A percentile compares a stretch with the other conserved stretches of the same genome.
Evolutionary conservation across 148 eudicot genomes (phyloP).

Genomic region (Rhododendron molle): DNA sequence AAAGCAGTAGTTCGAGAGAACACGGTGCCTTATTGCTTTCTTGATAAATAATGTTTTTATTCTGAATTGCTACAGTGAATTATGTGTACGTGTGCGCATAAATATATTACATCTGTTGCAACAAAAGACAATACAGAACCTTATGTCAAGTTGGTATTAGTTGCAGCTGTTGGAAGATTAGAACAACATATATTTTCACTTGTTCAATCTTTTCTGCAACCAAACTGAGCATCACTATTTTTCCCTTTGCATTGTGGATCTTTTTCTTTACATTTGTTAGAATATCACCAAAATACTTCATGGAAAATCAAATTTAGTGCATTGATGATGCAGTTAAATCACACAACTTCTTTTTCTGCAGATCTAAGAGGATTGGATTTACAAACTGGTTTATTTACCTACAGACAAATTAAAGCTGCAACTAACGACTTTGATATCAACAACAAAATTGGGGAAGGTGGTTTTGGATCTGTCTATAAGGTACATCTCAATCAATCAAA

Average conservation of each 20-base stretch:
- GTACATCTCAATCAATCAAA: constrained; percentile 19
- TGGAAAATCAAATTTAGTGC: too few species aligned
- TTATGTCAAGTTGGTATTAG: too few species aligned
- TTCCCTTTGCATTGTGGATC: background rate
- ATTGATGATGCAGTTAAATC: too few species aligned
- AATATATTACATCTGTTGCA: too few species aligned
- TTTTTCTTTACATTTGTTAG: too few species aligned
- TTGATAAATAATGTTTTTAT: background rate
- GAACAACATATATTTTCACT: too few species aligned
- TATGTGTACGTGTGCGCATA: too few species aligned
- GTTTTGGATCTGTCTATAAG: constrained; percentile 28
- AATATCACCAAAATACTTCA: background rate
- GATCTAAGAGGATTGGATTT: constrained; percentile 47
- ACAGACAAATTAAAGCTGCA: constrained; percentile 59
- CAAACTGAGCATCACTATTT: background rate
- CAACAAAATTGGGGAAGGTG: constrained; percentile 53
- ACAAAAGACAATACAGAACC: too few species aligned
- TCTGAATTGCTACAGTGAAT: too few species aligned
- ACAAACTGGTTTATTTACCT: constrained; percentile 54
- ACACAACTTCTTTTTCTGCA: too few species aligned
- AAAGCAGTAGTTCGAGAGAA: constrained; percentile 37
- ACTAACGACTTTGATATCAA: constrained; percentile 48
- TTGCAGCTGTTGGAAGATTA: too few species aligned
- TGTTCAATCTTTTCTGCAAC: too few species aligned
- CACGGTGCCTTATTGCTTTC: constrained; percentile 29